Evolutionary conservation across 129 eudicot species (phyloP).

Genomic region (Smallanthus sonchifolius): DNA sequence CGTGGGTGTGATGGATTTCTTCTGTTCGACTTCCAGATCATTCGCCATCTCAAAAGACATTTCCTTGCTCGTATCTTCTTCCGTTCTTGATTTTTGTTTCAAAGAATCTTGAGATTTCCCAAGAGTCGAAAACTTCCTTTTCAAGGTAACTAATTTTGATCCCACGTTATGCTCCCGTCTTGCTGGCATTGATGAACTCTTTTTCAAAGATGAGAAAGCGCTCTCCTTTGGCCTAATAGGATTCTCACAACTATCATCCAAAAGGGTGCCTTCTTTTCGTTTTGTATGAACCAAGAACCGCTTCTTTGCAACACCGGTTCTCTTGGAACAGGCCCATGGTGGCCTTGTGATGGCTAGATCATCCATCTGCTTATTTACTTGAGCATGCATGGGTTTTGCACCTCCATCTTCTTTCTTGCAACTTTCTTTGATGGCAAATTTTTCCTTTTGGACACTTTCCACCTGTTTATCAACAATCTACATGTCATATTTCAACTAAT

Average conservation of each 20-base stretch:
- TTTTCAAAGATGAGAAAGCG: slow-evolving; percentile 25
- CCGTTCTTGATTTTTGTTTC: slow-evolving; percentile 13
- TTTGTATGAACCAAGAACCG: neutral
- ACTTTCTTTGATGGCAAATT: slow-evolving; percentile 14
- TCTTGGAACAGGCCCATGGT: slow-evolving; percentile 53
- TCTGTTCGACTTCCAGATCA: slow-evolving; percentile 27
- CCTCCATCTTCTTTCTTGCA: slow-evolving; percentile 10
- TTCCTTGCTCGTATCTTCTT: slow-evolving; percentile 12
- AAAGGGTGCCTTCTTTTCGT: slow-evolving; percentile 8
- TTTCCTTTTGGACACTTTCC: slow-evolving; percentile 23
- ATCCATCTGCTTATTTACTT: neutral
- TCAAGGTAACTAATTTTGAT: slow-evolving; percentile 11
- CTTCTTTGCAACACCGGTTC: slow-evolving; percentile 45
- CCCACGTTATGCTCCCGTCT: neutral
- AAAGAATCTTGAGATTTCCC: neutral
- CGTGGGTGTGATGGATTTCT: slow-evolving; percentile 22
- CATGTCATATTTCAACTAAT: neutral
- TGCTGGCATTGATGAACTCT: slow-evolving; percentile 14
- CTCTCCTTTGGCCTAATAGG: slow-evolving; percentile 24
- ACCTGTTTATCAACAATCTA: slow-evolving; percentile 35
- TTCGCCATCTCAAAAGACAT: slow-evolving; percentile 12
- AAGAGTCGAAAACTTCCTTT: slow-evolving; percentile 27
- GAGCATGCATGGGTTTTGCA: neutral
- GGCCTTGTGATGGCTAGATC: slow-evolving; percentile 29
- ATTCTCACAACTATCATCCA: neutral